Percentiles rank a stretch among this genome's conserved stretches.
phyloP scores from a whole-genome alignment of 495 filamentous ascomycete genomes.

The Poronia punctata region DNA sequence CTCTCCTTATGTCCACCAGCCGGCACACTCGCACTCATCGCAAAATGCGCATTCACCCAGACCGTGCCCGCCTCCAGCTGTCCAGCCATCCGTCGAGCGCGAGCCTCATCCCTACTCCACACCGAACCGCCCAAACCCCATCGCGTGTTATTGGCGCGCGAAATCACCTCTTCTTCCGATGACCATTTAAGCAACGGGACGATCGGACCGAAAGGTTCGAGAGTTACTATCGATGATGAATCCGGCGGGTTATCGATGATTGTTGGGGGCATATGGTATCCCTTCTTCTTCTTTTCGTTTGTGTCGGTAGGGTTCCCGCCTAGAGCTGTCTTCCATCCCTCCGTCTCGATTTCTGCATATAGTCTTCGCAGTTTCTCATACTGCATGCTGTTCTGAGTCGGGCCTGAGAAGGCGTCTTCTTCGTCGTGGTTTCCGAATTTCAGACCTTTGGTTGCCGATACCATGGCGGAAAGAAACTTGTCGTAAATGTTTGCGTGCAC shows the following conservation, averaged over 20 bases:
- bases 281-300: not conserved
- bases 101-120: conserved; percentile 33
- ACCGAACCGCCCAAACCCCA: conserved; percentile 37
- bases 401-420: conserved; percentile 35
- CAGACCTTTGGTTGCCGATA: conserved; percentile 37
- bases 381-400: conserved; percentile 51
- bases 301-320: conserved; percentile 2
- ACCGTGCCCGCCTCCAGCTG: conserved; percentile 36
- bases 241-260: conserved; percentile 54
- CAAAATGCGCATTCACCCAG: conserved; percentile 39
- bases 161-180: conserved; percentile 35
- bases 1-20: conserved; percentile 53
- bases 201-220: conserved; percentile 46
- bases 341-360: conserved; percentile 14
- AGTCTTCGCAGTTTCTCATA: conserved; percentile 35
- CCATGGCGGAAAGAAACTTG: conserved; percentile 42
- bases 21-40: conserved; percentile 31
- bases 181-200: conserved; percentile 36
- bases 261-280: conserved; percentile 48
- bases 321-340: conserved; percentile 18
- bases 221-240: conserved; percentile 38
- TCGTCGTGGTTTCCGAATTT: conserved; percentile 34
- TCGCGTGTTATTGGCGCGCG: conserved; percentile 31
- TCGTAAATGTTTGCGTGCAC: conserved; percentile 53
- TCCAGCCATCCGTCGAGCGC: conserved; percentile 29